A percentile compares a stretch with the other conserved stretches of the same genome.
phyloP scores from a whole-genome alignment of 805 yeast species.

The Cyberlindnera americana region DNA sequence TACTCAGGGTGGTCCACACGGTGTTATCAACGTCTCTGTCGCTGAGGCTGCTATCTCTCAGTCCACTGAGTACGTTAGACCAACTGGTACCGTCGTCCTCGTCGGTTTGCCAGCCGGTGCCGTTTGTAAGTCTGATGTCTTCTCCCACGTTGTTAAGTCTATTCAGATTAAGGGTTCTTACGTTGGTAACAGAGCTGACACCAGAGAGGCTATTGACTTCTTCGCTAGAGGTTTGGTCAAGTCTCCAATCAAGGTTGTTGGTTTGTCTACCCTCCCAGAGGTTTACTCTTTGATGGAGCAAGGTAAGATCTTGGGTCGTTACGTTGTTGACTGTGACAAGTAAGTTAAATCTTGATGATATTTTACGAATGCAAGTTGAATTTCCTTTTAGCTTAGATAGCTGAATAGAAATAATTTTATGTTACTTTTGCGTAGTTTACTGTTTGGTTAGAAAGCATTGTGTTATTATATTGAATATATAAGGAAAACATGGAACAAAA shows the following conservation, averaged over 20 bases:
- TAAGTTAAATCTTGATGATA: conserved; percentile 30
- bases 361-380: conserved; percentile 1
- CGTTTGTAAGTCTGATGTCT: conserved; percentile 63
- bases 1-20: conserved; percentile 76
- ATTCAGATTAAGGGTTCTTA: conserved; percentile 75
- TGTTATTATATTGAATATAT: too few relatives aligned
- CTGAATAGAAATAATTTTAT: too few relatives aligned
- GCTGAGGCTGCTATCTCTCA: conserved; percentile 63
- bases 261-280: conserved; percentile 63
- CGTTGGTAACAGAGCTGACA: conserved; percentile 87
- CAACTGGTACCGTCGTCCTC: conserved; percentile 65
- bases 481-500: too few relatives aligned
- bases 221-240: conserved; percentile 66
- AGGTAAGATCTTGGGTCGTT: conserved; percentile 85
- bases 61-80: conserved; percentile 57
- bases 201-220: conserved; percentile 77
- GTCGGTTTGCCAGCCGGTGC: conserved; percentile 84
- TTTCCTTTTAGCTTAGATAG: conserved; percentile 5
- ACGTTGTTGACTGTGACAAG: conserved; percentile 75
- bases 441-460: too few relatives aligned
- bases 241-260: conserved; percentile 73
- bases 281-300: conserved; percentile 76
- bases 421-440: too few relatives aligned
- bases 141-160: conserved; percentile 70
- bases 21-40: conserved; percentile 71